Evolutionary conservation across 352 stramenopile genomes (phyloP), one percentile per base, ranked within the genome.

Genomic region (Globisporangium canariense): DNA sequence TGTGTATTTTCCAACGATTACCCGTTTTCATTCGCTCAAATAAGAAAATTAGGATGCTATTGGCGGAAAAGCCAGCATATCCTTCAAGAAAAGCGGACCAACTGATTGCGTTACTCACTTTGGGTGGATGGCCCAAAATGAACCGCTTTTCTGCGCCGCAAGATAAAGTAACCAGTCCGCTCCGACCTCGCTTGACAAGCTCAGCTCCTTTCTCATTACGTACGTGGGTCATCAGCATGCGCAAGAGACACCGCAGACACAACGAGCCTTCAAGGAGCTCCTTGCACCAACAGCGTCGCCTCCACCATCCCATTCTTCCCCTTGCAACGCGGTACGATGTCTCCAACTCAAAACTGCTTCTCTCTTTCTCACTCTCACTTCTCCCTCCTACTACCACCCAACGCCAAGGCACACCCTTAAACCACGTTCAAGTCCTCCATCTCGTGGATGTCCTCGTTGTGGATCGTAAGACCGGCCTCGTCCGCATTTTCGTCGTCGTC

Each of bases 391-490:
- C 25, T 28, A 8, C 13, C 25, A 7, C 38, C 47, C 13, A 53
- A 20, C n/a, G 32, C 1, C 40, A 61, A 61, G 13, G 38, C 18
- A 13, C 25, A 16, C 32, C 11, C 4, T 46, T 46, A 46, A 4
- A 46, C 40, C 40, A 43, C 32, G 40, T 16, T 52, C 25, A 11
- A 56, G 28, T 6, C 38, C 14, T 50, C 60, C 3, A 53, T 38
- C 13, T 80, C 61, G 55, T 70, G 30, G n/a, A 77, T 73, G 58
- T 91, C 83, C 58, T 79, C 68, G 18, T 91, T 81, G 46, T 83
- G 70, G 63, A 91, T 89, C 20, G 68, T 58, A 20, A 91, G 32
- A 14, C 9, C 63, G 66, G 74, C 78, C 20, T 74, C 74, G 58
- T 86, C 74, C 10, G 64, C 70, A 65, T 78, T 75, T 22, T 78